Evolutionary conservation across 116 monocot species (phyloP).

Genomic region (Cymodocea nodosa): DNA sequence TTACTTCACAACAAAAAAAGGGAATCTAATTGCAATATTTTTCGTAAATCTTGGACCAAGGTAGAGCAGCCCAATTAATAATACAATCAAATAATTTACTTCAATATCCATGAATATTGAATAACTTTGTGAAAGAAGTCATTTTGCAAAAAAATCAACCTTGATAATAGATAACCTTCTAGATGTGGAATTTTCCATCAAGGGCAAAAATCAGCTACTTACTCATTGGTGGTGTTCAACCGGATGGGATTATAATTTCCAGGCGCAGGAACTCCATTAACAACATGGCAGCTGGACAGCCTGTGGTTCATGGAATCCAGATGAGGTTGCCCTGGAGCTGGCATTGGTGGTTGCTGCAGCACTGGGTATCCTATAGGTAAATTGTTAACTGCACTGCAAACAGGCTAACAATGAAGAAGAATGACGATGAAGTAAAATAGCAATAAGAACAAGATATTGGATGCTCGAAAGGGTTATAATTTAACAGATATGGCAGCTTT

Average conservation of each 20-base stretch:
- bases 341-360: slow-evolving; percentile 69
- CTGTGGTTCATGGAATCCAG: slow-evolving; percentile 39
- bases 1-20: slow-evolving; percentile 23
- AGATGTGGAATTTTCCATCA: neutral
- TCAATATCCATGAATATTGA: too few species aligned
- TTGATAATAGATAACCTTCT: neutral
- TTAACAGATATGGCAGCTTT: too few species aligned
- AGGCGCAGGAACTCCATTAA: slow-evolving; percentile 82
- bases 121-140: too few species aligned
- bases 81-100: too few species aligned
- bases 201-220: slow-evolving; percentile 5
- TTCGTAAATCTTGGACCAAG: too few species aligned
- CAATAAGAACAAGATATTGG: neutral
- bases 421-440: neutral
- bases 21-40: neutral
- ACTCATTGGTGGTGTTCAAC: slow-evolving; percentile 57
- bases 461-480: too few species aligned
- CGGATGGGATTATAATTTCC: slow-evolving; percentile 48
- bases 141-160: too few species aligned
- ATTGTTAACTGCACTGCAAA: slow-evolving; percentile 94
- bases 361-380: slow-evolving; percentile 89
- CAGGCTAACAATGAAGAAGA: slow-evolving; percentile 50
- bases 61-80: too few species aligned
- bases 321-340: slow-evolving; percentile 57
- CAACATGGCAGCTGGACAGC: slow-evolving; percentile 63